phyloP scores from a whole-genome alignment of 1,284 basidiomycete species.

The Ustilago lituana region DNA sequence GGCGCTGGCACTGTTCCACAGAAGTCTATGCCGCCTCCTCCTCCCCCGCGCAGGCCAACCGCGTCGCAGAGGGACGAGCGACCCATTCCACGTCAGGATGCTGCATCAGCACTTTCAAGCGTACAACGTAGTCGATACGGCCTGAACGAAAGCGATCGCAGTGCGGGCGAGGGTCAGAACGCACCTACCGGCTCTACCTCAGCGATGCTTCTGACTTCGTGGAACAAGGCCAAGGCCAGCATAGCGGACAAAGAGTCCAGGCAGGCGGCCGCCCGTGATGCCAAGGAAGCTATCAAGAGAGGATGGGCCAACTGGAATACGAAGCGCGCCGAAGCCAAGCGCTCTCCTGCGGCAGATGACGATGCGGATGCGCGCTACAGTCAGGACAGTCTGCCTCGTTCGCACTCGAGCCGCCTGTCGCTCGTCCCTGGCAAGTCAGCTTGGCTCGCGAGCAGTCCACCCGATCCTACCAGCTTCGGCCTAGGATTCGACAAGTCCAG shows the following conservation, averaged over 20 bases:
- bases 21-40: slow-evolving; percentile 22
- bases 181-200: slow-evolving; percentile 19
- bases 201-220: slow-evolving; percentile 42
- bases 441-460: slow-evolving; percentile 49
- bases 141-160: slow-evolving; percentile 18
- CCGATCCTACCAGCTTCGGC: slow-evolving; percentile 47
- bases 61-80: slow-evolving; percentile 6
- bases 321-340: slow-evolving; percentile 38
- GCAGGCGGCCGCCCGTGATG: slow-evolving; percentile 59
- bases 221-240: slow-evolving; percentile 63
- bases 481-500: slow-evolving; percentile 45
- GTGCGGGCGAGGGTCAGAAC: slow-evolving; percentile 7
- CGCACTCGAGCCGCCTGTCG: slow-evolving; percentile 39
- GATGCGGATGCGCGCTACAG: slow-evolving; percentile 3
- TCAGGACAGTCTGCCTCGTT: slow-evolving; percentile 27
- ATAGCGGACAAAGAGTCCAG: slow-evolving; percentile 63
- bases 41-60: slow-evolving; percentile 27
- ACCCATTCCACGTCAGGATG: slow-evolving; percentile 17
- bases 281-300: slow-evolving; percentile 62
- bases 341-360: slow-evolving; percentile 5
- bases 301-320: slow-evolving; percentile 64
- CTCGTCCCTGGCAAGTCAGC: slow-evolving; percentile 36
- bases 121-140: slow-evolving; percentile 42
- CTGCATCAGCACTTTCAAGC: slow-evolving; percentile 33
- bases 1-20: slow-evolving; percentile 1